Base-by-base conservation (phyloP, 2,329 filamentous ascomycete genomes). In the Arthrobotrys entomopaga region DNA sequence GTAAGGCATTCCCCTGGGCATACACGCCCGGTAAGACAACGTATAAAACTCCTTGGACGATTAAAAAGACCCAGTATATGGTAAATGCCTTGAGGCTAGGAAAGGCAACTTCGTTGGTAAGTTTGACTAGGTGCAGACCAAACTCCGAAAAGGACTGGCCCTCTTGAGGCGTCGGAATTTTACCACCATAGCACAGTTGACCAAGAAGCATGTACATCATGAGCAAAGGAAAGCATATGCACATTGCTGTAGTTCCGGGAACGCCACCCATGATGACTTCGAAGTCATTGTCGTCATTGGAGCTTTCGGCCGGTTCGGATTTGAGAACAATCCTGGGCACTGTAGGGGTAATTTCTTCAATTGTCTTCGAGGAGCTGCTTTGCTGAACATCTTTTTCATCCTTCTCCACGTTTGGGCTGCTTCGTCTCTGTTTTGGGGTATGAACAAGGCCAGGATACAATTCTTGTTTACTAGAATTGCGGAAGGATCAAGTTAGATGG, bases 161-260 rank as follows among this genome's bases (percentile, higher is more conserved):
- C 49, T 87, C 81, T 1, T 83, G 83, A 0, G 88, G 91, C 49
- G 84, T 83, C 15, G 95, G 95, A 59, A 96, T 85, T 76, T 91
- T 89, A 78, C 94, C 94, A 80, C 92, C 85, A 83, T 97, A 99
- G 83, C 94, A 97, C 57, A 90, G 93, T 38, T 94, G 91, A 58
- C 95, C 95, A 82, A 96, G 89, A 93, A 93, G 98, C 93, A 99
- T 97, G 84, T 97, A 98, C 87, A 92, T 97, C 94, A 98, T 98
- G 79, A 99, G 86, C 42, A 89, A 76, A n/a, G 95, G 95, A 82
- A 98, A 99, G 52, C 90, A 88, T 76, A 93, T 86, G 92, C 98
- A 98, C 87, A 97, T 93, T 77, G 87, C 84, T 15, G 87, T 83
- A 48, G 93, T 90, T 65, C 95, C 94, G n/a, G 86, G 81, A 2